Percentiles rank a stretch among this genome's conserved stretches.
phyloP scores from a whole-genome alignment of 768 basidiomycete genomes.

The Leccinum fibrillosum region DNA sequence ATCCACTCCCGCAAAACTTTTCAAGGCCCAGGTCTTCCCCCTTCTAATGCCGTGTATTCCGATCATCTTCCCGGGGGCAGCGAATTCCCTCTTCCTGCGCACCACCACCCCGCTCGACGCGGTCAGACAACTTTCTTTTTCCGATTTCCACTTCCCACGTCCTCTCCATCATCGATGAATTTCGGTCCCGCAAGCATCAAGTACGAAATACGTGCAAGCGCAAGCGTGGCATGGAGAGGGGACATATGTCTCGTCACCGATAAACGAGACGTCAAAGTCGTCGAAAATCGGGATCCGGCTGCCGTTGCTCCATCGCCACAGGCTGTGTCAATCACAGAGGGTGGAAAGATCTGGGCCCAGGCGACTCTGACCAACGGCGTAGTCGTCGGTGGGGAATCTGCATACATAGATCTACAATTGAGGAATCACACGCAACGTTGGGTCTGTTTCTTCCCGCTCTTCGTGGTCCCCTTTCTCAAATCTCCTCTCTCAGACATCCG shows the following conservation, averaged over 20 bases:
- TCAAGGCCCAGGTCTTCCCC: slow-evolving; percentile 78
- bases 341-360: slow-evolving; percentile 77
- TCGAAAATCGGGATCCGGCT: slow-evolving; percentile 47
- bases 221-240: slow-evolving; percentile 72
- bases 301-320: slow-evolving; percentile 43
- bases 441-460: slow-evolving; percentile 38
- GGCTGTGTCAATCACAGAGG: slow-evolving; percentile 67
- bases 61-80: slow-evolving; percentile 47
- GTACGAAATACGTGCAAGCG: slow-evolving; percentile 73
- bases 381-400: slow-evolving; percentile 64
- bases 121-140: slow-evolving; percentile 80
- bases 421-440: slow-evolving; percentile 82
- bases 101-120: slow-evolving; percentile 71
- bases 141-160: slow-evolving; percentile 64
- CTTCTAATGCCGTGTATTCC: slow-evolving; percentile 77
- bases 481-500: slow-evolving; percentile 53
- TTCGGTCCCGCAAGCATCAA: slow-evolving; percentile 68
- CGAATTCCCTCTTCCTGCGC: slow-evolving; percentile 56
- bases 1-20: slow-evolving; percentile 68
- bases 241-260: slow-evolving; percentile 67
- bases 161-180: slow-evolving; percentile 66
- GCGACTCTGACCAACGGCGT: slow-evolving; percentile 62
- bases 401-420: slow-evolving; percentile 71
- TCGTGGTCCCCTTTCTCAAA: slow-evolving; percentile 1
- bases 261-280: slow-evolving; percentile 58